Conservation (phyloP, 768 basidiomycete species). For the Tricholoma terreum region DNA sequence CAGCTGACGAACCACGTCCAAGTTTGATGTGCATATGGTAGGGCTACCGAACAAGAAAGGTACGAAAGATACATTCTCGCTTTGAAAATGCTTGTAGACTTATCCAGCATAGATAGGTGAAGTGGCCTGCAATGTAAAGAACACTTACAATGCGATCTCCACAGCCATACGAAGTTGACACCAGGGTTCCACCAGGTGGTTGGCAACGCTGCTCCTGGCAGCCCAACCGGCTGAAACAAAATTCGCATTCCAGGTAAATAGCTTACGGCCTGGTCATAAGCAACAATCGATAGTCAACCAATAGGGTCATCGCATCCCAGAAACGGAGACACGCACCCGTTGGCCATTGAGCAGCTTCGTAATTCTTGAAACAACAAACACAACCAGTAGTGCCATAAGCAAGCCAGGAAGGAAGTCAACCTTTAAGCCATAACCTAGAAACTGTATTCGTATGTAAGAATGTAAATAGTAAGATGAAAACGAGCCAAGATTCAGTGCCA, state of each 20-base stretch:
- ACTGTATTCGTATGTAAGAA: constrained; percentile 3
- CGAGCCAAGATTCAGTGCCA: not conserved
- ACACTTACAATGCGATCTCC: constrained; percentile 32
- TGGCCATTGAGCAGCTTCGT: constrained; percentile 29
- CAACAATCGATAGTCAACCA: not conserved
- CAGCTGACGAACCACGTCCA: constrained; percentile 48
- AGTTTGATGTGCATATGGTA: constrained; percentile 39
- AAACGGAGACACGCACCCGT: constrained; percentile 22
- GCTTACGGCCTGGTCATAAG: constrained; percentile 28
- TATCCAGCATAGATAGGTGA: not conserved
- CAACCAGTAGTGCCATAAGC: constrained; percentile 10
- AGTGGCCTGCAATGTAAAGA: not conserved
- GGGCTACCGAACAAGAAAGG: constrained; percentile 36
- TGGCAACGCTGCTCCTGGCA: constrained; percentile 36
- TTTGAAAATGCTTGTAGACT: constrained; percentile 37
- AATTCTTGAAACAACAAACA: constrained; percentile 31
- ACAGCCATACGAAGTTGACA: constrained; percentile 32
- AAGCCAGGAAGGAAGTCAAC: constrained; percentile 4
- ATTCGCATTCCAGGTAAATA: constrained; percentile 38
- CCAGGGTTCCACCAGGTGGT: constrained; percentile 45
- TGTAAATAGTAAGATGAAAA: not conserved
- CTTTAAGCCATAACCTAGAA: constrained; percentile 13
- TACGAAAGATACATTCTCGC: constrained; percentile 39
- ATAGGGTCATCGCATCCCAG: not conserved
- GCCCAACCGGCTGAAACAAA: constrained; percentile 37